Evolutionary conservation across 306 rosid species (phyloP).

Genomic region (Canavalia gladiata): DNA sequence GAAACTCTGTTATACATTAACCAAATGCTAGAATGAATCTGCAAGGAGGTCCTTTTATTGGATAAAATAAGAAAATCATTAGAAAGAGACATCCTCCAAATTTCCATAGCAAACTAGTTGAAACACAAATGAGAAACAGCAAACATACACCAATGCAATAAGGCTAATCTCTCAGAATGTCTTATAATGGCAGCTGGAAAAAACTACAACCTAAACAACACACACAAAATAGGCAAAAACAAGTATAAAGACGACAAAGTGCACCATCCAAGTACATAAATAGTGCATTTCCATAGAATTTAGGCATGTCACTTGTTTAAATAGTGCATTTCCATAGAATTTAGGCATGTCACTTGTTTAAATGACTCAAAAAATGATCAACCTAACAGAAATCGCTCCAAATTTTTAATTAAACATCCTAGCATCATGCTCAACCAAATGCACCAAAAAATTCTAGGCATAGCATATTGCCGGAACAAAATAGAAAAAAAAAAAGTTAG

Average conservation of each 20-base stretch:
- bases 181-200: not conserved
- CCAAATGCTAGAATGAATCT: not conserved
- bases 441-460: not conserved
- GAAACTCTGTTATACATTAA: not conserved
- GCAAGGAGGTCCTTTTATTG: not conserved
- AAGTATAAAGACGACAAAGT: not conserved
- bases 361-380: constrained; percentile 6
- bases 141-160: not conserved
- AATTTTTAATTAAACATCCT: not conserved
- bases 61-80: not conserved
- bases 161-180: not conserved
- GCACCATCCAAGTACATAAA: not conserved
- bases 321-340: not conserved
- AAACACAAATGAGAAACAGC: not conserved
- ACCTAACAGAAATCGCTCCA: not conserved
- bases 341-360: not conserved
- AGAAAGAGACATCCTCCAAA: not conserved
- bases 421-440: not conserved
- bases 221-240: not conserved
- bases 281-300: not conserved
- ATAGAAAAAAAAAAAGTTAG: not conserved
- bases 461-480: not conserved
- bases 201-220: not conserved
- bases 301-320: not conserved
- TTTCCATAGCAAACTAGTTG: not conserved